Base-by-base conservation (phyloP, 371 early-diverging fungal species). In the Ordospora colligata region DNA sequence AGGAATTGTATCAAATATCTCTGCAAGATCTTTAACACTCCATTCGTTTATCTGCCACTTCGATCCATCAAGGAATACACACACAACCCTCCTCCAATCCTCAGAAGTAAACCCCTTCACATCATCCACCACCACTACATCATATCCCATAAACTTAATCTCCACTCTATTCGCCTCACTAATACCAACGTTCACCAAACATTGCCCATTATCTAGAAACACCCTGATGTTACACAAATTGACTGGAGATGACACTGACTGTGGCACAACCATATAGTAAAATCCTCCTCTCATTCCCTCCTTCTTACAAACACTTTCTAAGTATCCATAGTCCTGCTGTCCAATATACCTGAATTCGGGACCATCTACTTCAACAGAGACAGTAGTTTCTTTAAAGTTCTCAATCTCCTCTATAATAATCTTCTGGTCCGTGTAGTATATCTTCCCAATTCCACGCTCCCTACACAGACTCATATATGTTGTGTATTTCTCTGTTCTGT, bases 1-100 rank as follows among this genome's bases (percentile, higher is more conserved):
- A 14, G 72, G 72, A 22, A 71, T 46, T 0, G 42, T 62, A 44
- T 63, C 22, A 37, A 71, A 71, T 63, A 71, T 47, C 27, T 62
- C 52, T 9, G 58, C 72, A 27, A 71, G 46, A 47, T 71, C 72
- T 23, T 25, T 62, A 32, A 71, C 58, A 5, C 87, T 89, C 92
- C 92, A 93, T 22, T 88, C 88, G 75, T 90, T 90, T 81, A 93
- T 92, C 82, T 94, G 93, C 94, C 94, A 94, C 43, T 87, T 86
- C 45, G 90, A 90, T 25, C 93, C 93, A 46, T 87, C 88, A 12
- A 90, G 89, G 80, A 94, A 90, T 14, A 92, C 92, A 50, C 90
- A 91, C 0, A 91, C 90, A 5, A 94, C 89, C 42, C 90, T 88
- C 54, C 91, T 90, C 91, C 88, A 79, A 40, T 78, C 78, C 32